Percentiles rank a stretch among this genome's conserved stretches.
These are phyloP conservation scores for Penicillium verrucosum DNA, from an alignment of 2,329 filamentous ascomycete species.

Conservation along the genomic window DNA sequence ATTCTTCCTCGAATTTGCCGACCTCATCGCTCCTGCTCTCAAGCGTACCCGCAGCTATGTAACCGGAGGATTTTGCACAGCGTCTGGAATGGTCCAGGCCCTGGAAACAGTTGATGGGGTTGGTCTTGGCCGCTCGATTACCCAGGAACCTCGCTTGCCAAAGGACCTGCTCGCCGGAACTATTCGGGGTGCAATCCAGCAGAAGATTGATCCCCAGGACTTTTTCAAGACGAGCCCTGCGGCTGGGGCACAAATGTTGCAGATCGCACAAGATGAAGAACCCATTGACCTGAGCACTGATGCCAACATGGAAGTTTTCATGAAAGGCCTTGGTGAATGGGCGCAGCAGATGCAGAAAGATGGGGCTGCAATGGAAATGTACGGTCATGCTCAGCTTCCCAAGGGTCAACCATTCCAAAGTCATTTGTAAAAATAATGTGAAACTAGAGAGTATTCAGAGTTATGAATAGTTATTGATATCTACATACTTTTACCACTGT, in stretches of 20 bases:
- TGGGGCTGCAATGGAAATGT: background rate
- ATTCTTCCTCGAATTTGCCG: slow-evolving; percentile 61
- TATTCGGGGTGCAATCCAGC: slow-evolving; percentile 35
- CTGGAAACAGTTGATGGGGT: slow-evolving; percentile 58
- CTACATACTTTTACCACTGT: background rate
- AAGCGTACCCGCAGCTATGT: slow-evolving; percentile 41
- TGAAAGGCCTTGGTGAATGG: background rate
- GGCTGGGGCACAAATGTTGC: slow-evolving; percentile 22
- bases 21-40: slow-evolving; percentile 49
- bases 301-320: background rate
- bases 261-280: slow-evolving; percentile 24
- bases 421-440: background rate
- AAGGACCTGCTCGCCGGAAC: slow-evolving; percentile 30
- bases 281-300: slow-evolving; percentile 20
- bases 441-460: background rate
- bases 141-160: slow-evolving; percentile 46
- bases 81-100: slow-evolving; percentile 56
- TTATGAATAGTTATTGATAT: background rate
- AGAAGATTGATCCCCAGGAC: slow-evolving; percentile 83
- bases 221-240: slow-evolving; percentile 64
- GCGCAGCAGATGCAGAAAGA: background rate
- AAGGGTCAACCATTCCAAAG: background rate
- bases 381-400: background rate
- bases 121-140: slow-evolving; percentile 54
- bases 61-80: slow-evolving; percentile 57